Evolutionary conservation across 2,329 filamentous ascomycete species (phyloP), one percentile per base, ranked within the genome.

Genomic region (Fusarium euwallaceae): DNA sequence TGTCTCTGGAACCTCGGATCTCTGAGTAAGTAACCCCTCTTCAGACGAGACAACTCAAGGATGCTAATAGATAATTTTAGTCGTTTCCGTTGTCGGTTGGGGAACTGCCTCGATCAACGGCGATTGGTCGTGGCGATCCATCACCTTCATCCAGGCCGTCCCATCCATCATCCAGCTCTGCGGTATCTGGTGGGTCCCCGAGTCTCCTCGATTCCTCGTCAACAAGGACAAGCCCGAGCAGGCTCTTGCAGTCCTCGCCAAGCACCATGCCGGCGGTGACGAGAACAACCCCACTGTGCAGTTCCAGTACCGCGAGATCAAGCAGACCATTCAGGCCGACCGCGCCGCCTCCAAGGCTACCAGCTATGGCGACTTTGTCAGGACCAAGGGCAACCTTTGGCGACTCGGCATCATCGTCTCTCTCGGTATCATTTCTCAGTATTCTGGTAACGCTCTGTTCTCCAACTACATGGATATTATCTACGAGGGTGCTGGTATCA

Each of bases 101-200:
- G 91, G 89, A 36, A 93, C 91, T 1, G 84, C 88, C 27, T 83
- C 86, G 39, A 88, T 93, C 68, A 78, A 83, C 10, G 88, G 81
- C 72, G 85, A 92, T 76, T 93, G 91, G 91, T 90, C 89, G 4
- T 94, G 92, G 92, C 86, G 91, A 60, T 89, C 89, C 41, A 91
- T 92, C 61, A 90, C 89, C 10, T 84, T 93, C n/a, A 83, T 93
- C 14, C 92, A 93, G 82, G 86, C 88, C 36, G 79, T 90, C 1
- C 91, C 91, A 0, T 91, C 90, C 0, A 72, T 91, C 14, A 84
- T 92, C 65, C 91, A 93, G 83, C 84, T 93, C 45, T 64, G 82
- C n/a, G 91, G 91, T 77, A 91, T 94, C 81, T 93, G 88, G 83
- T 90, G 85, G 82, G 84, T 93, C n/a, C 92, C 92, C 6, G 92